Conservation (phyloP, 176 grass and related monocot species). For the Eragrostis nindensis region DNA sequence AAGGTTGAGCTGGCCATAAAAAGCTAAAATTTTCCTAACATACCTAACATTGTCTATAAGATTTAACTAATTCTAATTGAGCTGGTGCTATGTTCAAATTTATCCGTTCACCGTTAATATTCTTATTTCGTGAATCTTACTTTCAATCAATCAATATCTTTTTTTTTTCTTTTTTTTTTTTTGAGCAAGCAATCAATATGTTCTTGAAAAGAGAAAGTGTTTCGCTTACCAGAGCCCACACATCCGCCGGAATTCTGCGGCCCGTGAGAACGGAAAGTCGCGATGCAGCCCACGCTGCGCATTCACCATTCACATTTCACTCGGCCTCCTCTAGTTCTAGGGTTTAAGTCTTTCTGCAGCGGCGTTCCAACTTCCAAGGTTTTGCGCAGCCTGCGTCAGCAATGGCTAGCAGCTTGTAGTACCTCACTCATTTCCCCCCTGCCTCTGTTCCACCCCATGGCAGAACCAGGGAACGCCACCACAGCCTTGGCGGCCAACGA, state of each 20-base stretch:
- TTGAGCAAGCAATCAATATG: too few relatives aligned
- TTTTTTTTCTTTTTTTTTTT: too few relatives aligned
- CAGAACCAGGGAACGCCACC: constrained; percentile 21
- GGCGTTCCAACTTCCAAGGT: constrained; percentile 43
- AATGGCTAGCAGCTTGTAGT: constrained; percentile 34
- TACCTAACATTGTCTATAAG: too few relatives aligned
- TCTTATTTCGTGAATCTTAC: neutral
- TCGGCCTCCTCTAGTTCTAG: neutral
- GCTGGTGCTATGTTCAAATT: neutral
- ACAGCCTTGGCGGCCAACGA: neutral
- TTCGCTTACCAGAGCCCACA: neutral
- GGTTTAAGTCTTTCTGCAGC: constrained; percentile 33
- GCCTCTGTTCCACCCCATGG: constrained; percentile 25
- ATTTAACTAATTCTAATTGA: neutral
- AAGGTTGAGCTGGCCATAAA: too few relatives aligned
- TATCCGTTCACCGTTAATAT: neutral
- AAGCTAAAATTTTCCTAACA: too few relatives aligned
- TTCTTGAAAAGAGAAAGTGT: neutral
- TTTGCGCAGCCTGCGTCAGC: constrained; percentile 37
- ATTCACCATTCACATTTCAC: too few relatives aligned
- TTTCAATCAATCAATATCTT: too few relatives aligned
- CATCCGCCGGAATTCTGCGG: neutral
- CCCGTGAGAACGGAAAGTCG: neutral
- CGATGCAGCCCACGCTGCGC: neutral
- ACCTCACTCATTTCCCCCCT: neutral